Conservation (phyloP, 139 green algal species). For the Tetradesmus obliquus region DNA sequence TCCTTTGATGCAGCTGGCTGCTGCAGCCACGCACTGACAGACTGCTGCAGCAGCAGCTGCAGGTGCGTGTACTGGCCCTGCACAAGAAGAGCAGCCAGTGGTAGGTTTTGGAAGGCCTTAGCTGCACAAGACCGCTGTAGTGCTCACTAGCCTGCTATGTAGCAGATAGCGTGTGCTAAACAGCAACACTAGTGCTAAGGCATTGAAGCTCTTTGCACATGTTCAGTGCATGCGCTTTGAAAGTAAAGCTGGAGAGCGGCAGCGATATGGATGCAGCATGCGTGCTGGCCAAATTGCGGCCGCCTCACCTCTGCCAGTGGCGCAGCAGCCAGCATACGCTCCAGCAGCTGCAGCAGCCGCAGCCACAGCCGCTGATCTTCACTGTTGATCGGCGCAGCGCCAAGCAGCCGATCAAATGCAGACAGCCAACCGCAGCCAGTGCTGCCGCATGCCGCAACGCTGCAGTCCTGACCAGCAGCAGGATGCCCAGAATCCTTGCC, state of each 20-base stretch:
- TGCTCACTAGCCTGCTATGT: no score
- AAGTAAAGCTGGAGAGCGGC: no score
- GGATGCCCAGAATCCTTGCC: background rate
- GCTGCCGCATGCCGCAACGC: background rate
- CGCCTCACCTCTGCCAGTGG: slow-evolving; percentile 29
- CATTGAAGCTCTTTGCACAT: no score
- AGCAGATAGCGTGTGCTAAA: no score
- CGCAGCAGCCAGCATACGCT: slow-evolving; percentile 38
- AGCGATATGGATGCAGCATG: no score
- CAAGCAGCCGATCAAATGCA: slow-evolving; percentile 57
- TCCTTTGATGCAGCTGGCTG: slow-evolving; percentile 31
- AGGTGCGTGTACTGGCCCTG: slow-evolving; percentile 55
- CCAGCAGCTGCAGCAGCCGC: slow-evolving; percentile 57
- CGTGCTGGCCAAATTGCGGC: background rate
- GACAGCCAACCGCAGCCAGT: slow-evolving; percentile 17
- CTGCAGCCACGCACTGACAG: slow-evolving; percentile 42
- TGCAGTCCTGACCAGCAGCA: background rate
- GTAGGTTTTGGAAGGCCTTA: background rate
- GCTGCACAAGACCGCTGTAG: no score
- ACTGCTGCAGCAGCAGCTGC: slow-evolving; percentile 44
- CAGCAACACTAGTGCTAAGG: no score
- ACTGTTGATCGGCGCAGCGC: slow-evolving; percentile 43
- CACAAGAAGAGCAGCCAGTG: background rate
- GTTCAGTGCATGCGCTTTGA: no score
- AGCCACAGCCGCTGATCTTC: slow-evolving; percentile 66